Percentiles rank a stretch among this genome's conserved stretches.
These are phyloP conservation scores for Calonectria montana DNA, from an alignment of 2,329 filamentous ascomycete species.

Conservation along the genomic window DNA sequence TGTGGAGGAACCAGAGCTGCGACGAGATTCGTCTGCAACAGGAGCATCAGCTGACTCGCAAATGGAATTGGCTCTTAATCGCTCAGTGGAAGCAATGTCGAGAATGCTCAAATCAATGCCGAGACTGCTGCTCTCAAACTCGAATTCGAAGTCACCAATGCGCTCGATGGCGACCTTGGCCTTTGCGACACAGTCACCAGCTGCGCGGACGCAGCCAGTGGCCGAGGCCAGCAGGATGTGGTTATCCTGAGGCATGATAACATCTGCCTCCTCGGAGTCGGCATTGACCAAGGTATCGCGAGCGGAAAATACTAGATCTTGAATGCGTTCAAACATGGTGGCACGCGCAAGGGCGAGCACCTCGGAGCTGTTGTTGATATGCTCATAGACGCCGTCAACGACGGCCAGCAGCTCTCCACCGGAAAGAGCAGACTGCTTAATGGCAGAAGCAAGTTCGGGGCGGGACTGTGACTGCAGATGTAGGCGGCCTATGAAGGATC, in stretches of 20 bases:
- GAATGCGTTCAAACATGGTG: slow-evolving; percentile 82
- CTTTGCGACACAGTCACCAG: slow-evolving; percentile 91
- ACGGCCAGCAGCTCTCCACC: slow-evolving; percentile 83
- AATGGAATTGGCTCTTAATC: slow-evolving; percentile 46
- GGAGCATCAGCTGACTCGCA: slow-evolving; percentile 51
- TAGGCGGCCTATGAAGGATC: slow-evolving; percentile 89
- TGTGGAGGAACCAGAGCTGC: slow-evolving; percentile 50
- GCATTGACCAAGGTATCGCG: slow-evolving; percentile 80
- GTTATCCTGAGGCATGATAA: slow-evolving; percentile 85
- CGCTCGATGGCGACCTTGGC: slow-evolving; percentile 87
- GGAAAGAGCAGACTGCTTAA: slow-evolving; percentile 84
- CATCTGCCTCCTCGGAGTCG: slow-evolving; percentile 77
- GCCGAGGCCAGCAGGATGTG: slow-evolving; percentile 80
- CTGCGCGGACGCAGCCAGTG: slow-evolving; percentile 88
- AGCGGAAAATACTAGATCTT: slow-evolving; percentile 83
- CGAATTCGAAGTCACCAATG: slow-evolving; percentile 91
- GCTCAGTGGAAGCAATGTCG: slow-evolving; percentile 53
- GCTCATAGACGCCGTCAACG: slow-evolving; percentile 83
- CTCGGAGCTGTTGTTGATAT: slow-evolving; percentile 76
- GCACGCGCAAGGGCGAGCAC: slow-evolving; percentile 76
- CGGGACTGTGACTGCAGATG: slow-evolving; percentile 94
- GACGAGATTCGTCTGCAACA: slow-evolving; percentile 54
- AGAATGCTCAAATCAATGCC: slow-evolving; percentile 67
- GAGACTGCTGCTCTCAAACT: slow-evolving; percentile 70
- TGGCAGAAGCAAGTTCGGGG: slow-evolving; percentile 82